These are phyloP conservation scores for Puccinia hordei DNA, from an alignment of 1,284 basidiomycete genomes.

Conservation along the genomic window DNA sequence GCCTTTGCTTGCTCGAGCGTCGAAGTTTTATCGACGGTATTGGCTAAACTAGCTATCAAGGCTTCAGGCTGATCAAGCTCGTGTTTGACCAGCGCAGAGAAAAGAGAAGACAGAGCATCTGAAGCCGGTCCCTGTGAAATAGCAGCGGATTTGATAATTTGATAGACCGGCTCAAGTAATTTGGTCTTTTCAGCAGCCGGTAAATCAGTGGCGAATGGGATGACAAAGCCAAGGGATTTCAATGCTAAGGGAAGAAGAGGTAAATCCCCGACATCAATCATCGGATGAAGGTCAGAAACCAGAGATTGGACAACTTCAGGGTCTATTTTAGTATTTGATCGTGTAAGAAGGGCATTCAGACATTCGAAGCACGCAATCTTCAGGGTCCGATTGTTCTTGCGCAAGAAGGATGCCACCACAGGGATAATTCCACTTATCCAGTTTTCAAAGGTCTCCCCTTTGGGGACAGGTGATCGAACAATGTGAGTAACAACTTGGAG, in stretches of 20 bases:
- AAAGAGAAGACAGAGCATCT: constrained; percentile 44
- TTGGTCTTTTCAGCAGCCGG: constrained; percentile 69
- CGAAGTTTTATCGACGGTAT: constrained; percentile 30
- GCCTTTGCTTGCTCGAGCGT: constrained; percentile 44
- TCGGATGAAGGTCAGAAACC: constrained; percentile 72
- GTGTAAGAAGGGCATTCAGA: constrained; percentile 72
- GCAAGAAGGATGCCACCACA: constrained; percentile 75
- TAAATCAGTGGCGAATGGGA: constrained; percentile 68
- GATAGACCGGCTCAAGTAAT: constrained; percentile 39
- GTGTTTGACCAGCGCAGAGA: constrained; percentile 35
- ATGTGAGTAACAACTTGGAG: constrained; percentile 62
- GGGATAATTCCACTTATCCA: constrained; percentile 80
- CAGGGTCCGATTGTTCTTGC: constrained; percentile 75
- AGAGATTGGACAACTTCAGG: constrained; percentile 67
- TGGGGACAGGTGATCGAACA: constrained; percentile 61
- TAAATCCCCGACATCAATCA: constrained; percentile 73
- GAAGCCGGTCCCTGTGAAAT: constrained; percentile 49
- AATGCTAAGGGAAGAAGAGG: constrained; percentile 76
- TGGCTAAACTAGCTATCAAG: constrained; percentile 26
- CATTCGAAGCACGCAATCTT: constrained; percentile 80
- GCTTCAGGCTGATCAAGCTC: constrained; percentile 27
- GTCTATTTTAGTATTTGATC: constrained; percentile 71
- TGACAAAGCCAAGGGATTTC: constrained; percentile 70
- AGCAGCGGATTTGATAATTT: constrained; percentile 42
- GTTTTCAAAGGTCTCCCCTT: constrained; percentile 63